Evolutionary conservation across 2,329 filamentous ascomycete genomes (phyloP), one percentile per base, ranked within the genome.

Genomic region (Colletotrichum orbiculare): DNA sequence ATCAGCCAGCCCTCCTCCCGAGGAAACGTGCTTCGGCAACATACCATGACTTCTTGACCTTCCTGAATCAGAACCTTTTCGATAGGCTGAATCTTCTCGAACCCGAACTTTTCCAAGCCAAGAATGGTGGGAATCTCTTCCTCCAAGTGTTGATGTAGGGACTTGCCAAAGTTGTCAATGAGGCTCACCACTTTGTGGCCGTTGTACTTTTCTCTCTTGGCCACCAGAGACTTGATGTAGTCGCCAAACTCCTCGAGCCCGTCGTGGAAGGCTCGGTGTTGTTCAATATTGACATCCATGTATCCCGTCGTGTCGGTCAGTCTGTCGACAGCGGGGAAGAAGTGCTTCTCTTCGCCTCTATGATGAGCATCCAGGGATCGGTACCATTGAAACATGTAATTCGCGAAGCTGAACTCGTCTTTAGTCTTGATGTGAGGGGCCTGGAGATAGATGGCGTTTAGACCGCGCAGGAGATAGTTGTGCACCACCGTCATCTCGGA

Each of bases 271-370:
- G 70, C 69, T 13, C 74, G 71, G 64, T 82, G 81, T 57, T 83
- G 79, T 15, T 76, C 75, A 3, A 81, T 70, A 65, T 79, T 82
- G 48, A 63, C 70, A 13, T 78, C 76, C 78, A 82, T 81, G 34
- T 79, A 67, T 2, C 76, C 77, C 42, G 71, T 67, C 9, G 75
- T 73, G 0, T 74, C 77, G 4, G 73, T 66, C 9, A 77, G 60
- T 45, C 69, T 62, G 61, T 80, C 76, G 9, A 82, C 73, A 6
- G 70, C 69, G 0, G 78, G 77, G 64, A 83, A 82, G 42, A 80
- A 71, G 34, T 64, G 43, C 2, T 62, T 67, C 57, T 82, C 81
- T 66, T 82, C 80, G 1, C 66, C 56, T 1, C 71, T 55, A 62
- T 83, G 80, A 64, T 83, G 81, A 9, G 74, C 67, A 42, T 76